Percentiles rank a stretch among this genome's conserved stretches.
Evolutionary conservation across 495 filamentous ascomycete species (phyloP).

Genomic region (Penicillium maclennaniae): DNA sequence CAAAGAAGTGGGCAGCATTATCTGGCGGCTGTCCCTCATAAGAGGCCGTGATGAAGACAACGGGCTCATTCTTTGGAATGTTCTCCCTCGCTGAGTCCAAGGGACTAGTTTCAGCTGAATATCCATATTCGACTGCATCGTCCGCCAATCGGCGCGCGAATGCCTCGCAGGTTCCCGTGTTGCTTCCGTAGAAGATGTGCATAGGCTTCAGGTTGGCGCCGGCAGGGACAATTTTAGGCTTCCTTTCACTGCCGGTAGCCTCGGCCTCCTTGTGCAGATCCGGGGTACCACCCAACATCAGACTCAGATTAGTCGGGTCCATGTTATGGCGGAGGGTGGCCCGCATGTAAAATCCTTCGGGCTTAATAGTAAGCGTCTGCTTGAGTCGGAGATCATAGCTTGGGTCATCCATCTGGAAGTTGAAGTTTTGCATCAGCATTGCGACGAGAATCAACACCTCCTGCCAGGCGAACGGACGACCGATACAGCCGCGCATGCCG

Average conservation of each 20-base stretch:
- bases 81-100: constrained; percentile 61
- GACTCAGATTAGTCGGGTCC: constrained; percentile 55
- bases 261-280: constrained; percentile 7
- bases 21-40: constrained; percentile 76
- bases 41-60: constrained; percentile 64
- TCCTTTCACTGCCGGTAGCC: constrained; percentile 18
- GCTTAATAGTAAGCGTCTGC: constrained; percentile 74
- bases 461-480: constrained; percentile 65
- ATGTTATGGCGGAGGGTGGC: constrained; percentile 57
- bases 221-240: constrained; percentile 15
- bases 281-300: constrained; percentile 37
- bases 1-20: constrained; percentile 65
- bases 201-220: constrained; percentile 42
- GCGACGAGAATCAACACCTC: constrained; percentile 53
- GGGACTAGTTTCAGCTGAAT: constrained; percentile 49
- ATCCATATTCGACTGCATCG: constrained; percentile 56
- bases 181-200: constrained; percentile 68
- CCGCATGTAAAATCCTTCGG: constrained; percentile 66
- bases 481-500: constrained; percentile 63
- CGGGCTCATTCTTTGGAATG: constrained; percentile 57
- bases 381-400: constrained; percentile 57
- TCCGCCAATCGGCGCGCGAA: constrained; percentile 61
- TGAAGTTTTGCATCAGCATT: constrained; percentile 57
- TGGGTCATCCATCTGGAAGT: constrained; percentile 55
- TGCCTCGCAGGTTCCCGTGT: constrained; percentile 71